These are phyloP conservation scores for Curvularia eragrostidis DNA, from an alignment of 2,329 filamentous ascomycete species.

Conservation along the genomic window DNA sequence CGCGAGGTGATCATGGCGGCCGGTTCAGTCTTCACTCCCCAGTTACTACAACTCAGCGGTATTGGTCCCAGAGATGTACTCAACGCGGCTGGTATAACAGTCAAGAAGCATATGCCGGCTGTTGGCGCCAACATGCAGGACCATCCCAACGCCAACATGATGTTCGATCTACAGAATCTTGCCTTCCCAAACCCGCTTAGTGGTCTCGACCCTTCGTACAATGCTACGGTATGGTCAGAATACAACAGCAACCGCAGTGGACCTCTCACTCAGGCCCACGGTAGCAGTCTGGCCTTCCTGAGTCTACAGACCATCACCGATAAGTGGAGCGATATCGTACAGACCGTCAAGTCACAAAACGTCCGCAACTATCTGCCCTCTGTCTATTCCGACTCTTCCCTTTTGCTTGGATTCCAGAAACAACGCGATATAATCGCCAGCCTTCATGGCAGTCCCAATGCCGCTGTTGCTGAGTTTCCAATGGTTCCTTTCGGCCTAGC, in stretches of 20 bases:
- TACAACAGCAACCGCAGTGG: slow-evolving; percentile 39
- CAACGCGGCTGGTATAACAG: slow-evolving; percentile 28
- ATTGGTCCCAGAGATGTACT: slow-evolving; percentile 38
- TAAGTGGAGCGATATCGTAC: slow-evolving; percentile 26
- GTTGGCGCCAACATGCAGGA: slow-evolving; percentile 47
- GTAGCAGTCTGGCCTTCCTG: slow-evolving; percentile 32
- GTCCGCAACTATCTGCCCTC: slow-evolving; percentile 25
- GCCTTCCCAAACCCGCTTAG: slow-evolving; percentile 31
- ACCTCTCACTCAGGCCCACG: slow-evolving; percentile 35
- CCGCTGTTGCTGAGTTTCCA: slow-evolving; percentile 43
- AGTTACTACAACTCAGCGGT: slow-evolving; percentile 52
- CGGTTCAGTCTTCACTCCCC: slow-evolving; percentile 62
- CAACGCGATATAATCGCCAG: slow-evolving; percentile 37
- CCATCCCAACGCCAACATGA: slow-evolving; percentile 33
- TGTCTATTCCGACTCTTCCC: slow-evolving; percentile 24
- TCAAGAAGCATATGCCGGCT: slow-evolving; percentile 37
- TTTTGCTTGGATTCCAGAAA: slow-evolving; percentile 30
- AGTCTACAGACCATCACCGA: slow-evolving; percentile 26
- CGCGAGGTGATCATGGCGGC: slow-evolving; percentile 67
- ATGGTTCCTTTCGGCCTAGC: slow-evolving; percentile 36
- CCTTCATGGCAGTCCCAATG: slow-evolving; percentile 29
- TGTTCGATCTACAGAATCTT: slow-evolving; percentile 32
- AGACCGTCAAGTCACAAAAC: slow-evolving; percentile 29
- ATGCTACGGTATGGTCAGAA: slow-evolving; percentile 32
- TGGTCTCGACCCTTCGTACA: slow-evolving; percentile 33